phyloP scores from a whole-genome alignment of 495 filamentous ascomycete species.

The Annulohypoxylon stygium region DNA sequence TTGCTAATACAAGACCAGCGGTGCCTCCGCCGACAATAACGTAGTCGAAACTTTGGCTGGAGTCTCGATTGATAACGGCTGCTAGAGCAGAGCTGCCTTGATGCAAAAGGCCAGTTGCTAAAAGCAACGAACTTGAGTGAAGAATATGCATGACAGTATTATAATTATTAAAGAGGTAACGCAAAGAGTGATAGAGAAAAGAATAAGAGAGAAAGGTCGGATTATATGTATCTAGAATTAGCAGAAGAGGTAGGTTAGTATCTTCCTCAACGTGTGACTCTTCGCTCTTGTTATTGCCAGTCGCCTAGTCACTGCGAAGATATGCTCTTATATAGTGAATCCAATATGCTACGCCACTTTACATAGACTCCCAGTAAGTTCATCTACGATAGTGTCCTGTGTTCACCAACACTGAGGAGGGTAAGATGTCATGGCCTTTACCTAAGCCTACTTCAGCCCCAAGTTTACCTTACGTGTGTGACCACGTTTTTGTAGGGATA shows the following conservation, averaged over 20 bases:
- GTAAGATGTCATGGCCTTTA: neutral
- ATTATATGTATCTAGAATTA: neutral
- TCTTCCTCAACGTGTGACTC: neutral
- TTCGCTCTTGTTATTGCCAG: neutral
- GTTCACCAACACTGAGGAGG: neutral
- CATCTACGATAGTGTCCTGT: neutral
- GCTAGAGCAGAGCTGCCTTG: neutral
- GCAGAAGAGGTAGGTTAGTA: neutral
- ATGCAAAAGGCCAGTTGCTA: neutral
- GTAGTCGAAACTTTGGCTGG: conserved; percentile 5
- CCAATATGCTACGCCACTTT: neutral
- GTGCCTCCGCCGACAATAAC: conserved; percentile 11
- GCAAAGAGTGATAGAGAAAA: neutral
- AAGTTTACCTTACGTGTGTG: neutral
- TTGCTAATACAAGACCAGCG: conserved; percentile 5
- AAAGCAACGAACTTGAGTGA: conserved; percentile 4
- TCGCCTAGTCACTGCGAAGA: neutral
- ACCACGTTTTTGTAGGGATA: neutral
- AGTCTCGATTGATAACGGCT: too few relatives aligned
- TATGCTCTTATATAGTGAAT: neutral
- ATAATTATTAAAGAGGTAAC: neutral
- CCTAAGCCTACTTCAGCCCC: neutral
- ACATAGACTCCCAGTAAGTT: neutral
- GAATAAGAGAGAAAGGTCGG: neutral
- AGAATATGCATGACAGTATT: neutral